Conservation (phyloP, 768 basidiomycete species). For the Mrakia frigida region DNA sequence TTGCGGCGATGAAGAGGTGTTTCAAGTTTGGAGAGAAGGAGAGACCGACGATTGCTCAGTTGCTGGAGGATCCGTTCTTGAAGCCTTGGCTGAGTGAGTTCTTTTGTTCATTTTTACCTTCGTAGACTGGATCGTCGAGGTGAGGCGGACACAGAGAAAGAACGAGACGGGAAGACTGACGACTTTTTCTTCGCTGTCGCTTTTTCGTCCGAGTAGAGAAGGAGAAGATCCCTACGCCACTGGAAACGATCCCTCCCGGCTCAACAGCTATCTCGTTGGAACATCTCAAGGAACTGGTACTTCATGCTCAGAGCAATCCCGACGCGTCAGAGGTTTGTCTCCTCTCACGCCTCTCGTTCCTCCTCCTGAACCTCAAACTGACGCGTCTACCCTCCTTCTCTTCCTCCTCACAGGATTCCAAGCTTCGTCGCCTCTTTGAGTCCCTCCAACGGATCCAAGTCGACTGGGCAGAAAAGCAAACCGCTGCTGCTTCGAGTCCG, state of each 20-base stretch:
- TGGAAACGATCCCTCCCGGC: conserved; percentile 22
- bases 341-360: not conserved
- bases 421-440: conserved; percentile 7
- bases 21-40: conserved; percentile 72
- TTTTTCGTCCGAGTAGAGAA: not conserved
- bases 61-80: conserved; percentile 77
- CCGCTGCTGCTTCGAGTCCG: not conserved
- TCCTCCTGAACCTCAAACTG: not conserved
- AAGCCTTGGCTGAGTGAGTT: conserved; percentile 35
- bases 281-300: conserved; percentile 11
- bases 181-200: not conserved
- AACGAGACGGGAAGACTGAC: not conserved
- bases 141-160: too few species aligned
- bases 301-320: conserved; percentile 8
- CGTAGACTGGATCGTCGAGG: not conserved
- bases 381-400: not conserved
- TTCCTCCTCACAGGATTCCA: not conserved
- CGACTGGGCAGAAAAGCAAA: conserved; percentile 22
- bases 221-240: not conserved
- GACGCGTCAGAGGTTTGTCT: conserved; percentile 12
- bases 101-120: not conserved
- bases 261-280: conserved; percentile 22
- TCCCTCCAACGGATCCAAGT: conserved; percentile 17
- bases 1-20: conserved; percentile 76
- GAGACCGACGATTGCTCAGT: conserved; percentile 77